phyloP scores from a whole-genome alignment of 2,329 filamentous ascomycete genomes.

The Lachnellula willkommii region DNA sequence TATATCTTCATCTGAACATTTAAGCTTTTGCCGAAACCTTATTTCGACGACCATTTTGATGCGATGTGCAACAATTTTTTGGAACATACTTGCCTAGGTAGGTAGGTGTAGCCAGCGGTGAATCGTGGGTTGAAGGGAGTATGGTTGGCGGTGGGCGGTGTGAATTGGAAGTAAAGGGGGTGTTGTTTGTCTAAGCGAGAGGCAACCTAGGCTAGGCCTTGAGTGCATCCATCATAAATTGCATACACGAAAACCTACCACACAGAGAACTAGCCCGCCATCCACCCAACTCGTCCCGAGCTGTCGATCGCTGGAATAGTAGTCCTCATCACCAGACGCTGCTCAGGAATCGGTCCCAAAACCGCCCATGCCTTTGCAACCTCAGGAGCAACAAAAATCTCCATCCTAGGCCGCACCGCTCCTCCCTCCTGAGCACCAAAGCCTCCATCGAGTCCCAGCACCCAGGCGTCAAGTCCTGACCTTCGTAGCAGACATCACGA shows the following conservation, averaged over 20 bases:
- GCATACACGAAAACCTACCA: neutral
- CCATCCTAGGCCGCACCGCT: conserved; percentile 25
- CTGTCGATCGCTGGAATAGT: conserved; percentile 4
- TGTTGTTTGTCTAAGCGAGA: no score
- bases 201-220: no score
- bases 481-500: conserved; percentile 3
- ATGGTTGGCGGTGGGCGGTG: neutral
- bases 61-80: no score
- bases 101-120: neutral
- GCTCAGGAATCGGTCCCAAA: neutral
- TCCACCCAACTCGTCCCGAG: conserved; percentile 1
- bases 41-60: no score
- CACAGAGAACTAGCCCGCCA: neutral
- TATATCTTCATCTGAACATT: no score
- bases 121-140: neutral
- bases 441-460: conserved; percentile 1
- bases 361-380: neutral
- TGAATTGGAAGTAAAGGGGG: neutral
- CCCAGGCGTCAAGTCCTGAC: neutral
- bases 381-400: conserved; percentile 22
- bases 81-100: no score
- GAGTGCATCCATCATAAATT: no score
- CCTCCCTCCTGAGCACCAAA: conserved; percentile 2
- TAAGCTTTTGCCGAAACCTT: no score
- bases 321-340: neutral